Conservation (phyloP, 2,329 filamentous ascomycete genomes). For the Hawksworthiomyces lignivorus region DNA sequence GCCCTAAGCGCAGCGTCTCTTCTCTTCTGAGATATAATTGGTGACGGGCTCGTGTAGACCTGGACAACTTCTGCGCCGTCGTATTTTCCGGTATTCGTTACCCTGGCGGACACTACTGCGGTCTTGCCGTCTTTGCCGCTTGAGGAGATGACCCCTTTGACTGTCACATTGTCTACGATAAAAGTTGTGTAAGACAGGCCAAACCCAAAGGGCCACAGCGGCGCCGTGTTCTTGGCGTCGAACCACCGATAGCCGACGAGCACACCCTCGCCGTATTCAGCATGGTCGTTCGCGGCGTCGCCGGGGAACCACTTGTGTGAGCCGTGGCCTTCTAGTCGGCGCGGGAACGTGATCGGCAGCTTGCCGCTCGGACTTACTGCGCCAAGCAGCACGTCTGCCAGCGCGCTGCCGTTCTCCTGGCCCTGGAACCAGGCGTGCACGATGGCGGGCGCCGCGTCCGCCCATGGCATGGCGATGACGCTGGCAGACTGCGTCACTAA, state of each 20-base stretch:
- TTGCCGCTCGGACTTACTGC: conserved; percentile 65
- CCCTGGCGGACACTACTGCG: not conserved
- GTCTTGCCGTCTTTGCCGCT: conserved; percentile 42
- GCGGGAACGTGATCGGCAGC: conserved; percentile 58
- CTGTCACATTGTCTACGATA: conserved; percentile 40
- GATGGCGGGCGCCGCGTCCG: conserved; percentile 34
- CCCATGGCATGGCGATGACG: conserved; percentile 57
- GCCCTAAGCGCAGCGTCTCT: conserved; percentile 6
- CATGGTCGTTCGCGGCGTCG: conserved; percentile 48
- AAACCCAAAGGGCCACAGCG: conserved; percentile 21
- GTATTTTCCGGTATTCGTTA: conserved; percentile 8
- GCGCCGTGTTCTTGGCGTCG: conserved; percentile 39
- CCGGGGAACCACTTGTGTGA: conserved; percentile 59
- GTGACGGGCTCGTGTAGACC: conserved; percentile 9
- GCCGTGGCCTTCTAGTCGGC: conserved; percentile 55
- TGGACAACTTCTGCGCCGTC: conserved; percentile 12
- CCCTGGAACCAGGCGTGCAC: conserved; percentile 80
- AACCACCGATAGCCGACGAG: conserved; percentile 69
- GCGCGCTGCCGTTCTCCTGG: conserved; percentile 76
- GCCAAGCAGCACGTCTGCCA: conserved; percentile 71
- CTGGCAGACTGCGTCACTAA: conserved; percentile 68
- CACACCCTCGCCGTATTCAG: conserved; percentile 64
- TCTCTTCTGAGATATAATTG: not conserved
- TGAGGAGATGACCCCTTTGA: not conserved
- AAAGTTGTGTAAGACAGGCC: conserved; percentile 11